Conservation (phyloP, 106 monocot genomes). For the Gastrodia elata region DNA sequence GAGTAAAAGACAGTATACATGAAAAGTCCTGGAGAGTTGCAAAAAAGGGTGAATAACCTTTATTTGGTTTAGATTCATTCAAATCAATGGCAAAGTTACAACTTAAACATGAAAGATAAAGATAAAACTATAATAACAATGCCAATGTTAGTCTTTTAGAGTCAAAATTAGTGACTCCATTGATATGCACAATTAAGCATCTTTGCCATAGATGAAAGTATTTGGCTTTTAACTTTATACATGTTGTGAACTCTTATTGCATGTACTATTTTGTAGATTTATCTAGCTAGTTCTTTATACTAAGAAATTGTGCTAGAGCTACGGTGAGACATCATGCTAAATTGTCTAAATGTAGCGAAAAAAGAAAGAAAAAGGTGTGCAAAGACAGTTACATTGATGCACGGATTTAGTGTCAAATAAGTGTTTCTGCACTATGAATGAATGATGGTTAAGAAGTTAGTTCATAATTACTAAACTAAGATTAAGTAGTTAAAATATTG, state of each 20-base stretch:
- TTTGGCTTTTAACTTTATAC: background rate
- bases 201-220: background rate
- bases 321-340: too few relatives aligned
- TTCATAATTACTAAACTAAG: too few relatives aligned
- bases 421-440: too few relatives aligned
- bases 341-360: too few relatives aligned
- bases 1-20: too few relatives aligned
- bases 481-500: too few relatives aligned
- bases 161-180: background rate
- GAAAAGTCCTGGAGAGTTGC: background rate
- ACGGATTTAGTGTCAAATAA: too few relatives aligned
- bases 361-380: too few relatives aligned
- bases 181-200: background rate
- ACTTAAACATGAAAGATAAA: background rate
- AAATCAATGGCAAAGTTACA: background rate
- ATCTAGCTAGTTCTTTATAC: too few relatives aligned
- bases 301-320: too few relatives aligned
- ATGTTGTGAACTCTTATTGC: background rate
- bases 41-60: background rate
- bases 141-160: background rate
- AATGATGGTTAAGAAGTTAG: too few relatives aligned
- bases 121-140: background rate
- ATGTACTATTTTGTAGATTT: background rate
- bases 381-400: too few relatives aligned
- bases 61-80: background rate